Conservation (phyloP, 179 eudicot species). For the Beta macrorhiza region DNA sequence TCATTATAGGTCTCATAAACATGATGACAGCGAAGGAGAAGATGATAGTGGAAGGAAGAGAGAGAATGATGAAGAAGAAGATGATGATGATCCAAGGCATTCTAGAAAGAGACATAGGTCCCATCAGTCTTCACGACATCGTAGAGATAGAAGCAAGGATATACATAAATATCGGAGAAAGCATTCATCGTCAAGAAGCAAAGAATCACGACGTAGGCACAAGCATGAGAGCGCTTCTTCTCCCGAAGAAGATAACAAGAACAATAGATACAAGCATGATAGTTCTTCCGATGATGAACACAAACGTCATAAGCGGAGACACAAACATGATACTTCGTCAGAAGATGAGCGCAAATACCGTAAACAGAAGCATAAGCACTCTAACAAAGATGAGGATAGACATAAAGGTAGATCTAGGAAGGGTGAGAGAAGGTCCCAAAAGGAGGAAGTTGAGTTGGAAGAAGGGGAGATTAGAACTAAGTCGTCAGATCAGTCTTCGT, state of each 20-base stretch:
- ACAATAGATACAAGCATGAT: slow-evolving; percentile 18
- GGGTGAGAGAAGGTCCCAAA: slow-evolving; percentile 33
- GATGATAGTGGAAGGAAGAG: slow-evolving; percentile 31
- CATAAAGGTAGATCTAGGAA: slow-evolving; percentile 34
- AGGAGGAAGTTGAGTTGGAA: slow-evolving; percentile 60
- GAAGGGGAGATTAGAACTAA: slow-evolving; percentile 81
- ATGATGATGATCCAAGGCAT: slow-evolving; percentile 36
- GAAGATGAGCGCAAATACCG: slow-evolving; percentile 35
- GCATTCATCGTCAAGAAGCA: slow-evolving; percentile 48
- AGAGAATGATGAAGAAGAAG: slow-evolving; percentile 34
- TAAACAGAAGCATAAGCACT: slow-evolving; percentile 18
- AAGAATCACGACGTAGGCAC: slow-evolving; percentile 32
- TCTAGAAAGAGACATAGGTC: slow-evolving; percentile 56
- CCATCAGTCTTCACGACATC: slow-evolving; percentile 49
- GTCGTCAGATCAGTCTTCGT: slow-evolving; percentile 51
- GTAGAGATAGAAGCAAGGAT: slow-evolving; percentile 49
- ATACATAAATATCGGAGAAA: slow-evolving; percentile 44
- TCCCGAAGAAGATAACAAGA: slow-evolving; percentile 23
- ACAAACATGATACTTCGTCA: slow-evolving; percentile 25
- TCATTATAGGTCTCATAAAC: slow-evolving; percentile 52
- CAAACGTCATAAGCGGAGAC: slow-evolving; percentile 18
- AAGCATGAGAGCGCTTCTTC: slow-evolving; percentile 28
- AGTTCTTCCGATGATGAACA: slow-evolving; percentile 32
- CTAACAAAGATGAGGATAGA: slow-evolving; percentile 22
- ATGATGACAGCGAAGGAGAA: slow-evolving; percentile 35